A percentile compares a stretch with the other conserved stretches of the same genome.
Evolutionary conservation across 768 basidiomycete species (phyloP).

Genomic region (Termitomyces heimii): DNA sequence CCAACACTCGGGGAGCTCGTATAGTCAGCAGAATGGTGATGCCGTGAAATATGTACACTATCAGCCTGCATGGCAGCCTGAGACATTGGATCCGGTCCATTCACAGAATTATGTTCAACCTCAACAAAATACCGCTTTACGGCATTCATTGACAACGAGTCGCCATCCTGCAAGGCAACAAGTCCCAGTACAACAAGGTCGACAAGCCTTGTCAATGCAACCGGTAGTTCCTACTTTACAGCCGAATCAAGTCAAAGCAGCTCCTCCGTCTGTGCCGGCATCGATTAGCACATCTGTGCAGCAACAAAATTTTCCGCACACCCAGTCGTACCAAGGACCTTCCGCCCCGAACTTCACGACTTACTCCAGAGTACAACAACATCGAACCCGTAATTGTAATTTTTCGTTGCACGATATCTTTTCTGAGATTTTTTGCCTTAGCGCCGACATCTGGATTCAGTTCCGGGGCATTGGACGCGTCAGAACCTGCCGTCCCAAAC

Average conservation of each 20-base stretch:
- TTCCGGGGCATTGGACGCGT: no score
- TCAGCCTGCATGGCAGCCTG: not conserved
- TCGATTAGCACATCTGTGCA: not conserved
- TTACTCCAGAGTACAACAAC: not conserved
- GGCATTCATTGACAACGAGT: not conserved
- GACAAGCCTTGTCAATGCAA: conserved; percentile 10
- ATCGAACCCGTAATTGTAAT: not conserved
- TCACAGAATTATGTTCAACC: not conserved
- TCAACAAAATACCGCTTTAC: not conserved
- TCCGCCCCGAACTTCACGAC: conserved; percentile 6
- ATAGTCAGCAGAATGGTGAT: not conserved
- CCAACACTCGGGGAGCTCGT: not conserved
- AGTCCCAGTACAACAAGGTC: not conserved
- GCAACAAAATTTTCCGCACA: not conserved
- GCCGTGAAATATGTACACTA: not conserved
- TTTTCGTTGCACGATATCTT: not conserved
- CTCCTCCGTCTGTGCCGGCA: not conserved
- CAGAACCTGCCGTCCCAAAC: conserved; percentile 3
- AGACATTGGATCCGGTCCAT: not conserved
- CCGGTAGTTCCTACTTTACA: not conserved
- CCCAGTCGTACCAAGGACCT: not conserved
- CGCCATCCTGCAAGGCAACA: not conserved
- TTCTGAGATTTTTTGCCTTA: not conserved
- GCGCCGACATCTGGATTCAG: no score
- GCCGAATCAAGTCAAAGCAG: not conserved